Base-by-base conservation (phyloP, 306 rosid species). In the Cucurbita ficifolia region DNA sequence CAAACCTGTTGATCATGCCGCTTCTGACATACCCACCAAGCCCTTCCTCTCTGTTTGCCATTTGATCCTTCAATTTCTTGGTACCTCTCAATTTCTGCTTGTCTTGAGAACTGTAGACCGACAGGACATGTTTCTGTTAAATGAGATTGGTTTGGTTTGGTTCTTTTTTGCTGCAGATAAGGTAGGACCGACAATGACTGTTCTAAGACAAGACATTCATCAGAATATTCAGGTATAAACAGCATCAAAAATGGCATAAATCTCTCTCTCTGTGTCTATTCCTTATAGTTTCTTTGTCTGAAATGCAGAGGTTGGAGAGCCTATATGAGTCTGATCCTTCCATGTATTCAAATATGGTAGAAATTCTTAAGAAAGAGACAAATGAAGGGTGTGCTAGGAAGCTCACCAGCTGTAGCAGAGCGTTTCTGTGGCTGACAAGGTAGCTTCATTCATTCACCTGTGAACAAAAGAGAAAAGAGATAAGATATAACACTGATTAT, bases 181-280 rank as follows among this genome's bases (percentile, higher is more conserved):
- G 88, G 87, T 94, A 68, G 99, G 97, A 8, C 99, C 99, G 52
- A 87, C 91, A 7, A 94, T 94, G 99, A 83, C 88, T 73, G 99
- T 94, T 82, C 56, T 94, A 68, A 85, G 97, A 77, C 89, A 94
- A 72, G 97, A 94, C 74, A 76, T 94, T 78, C 74, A 86, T 77
- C 92, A 89, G 56, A 94, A 94, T 79, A 89, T 94, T 76, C 85
- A 80, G 97, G 97, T 94, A 67, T 17, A 29, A 48, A 50, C 56
- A 69, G 39, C 35, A 19, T 5, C 7, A 18, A 3, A n/a, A 39
- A 18, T 63, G 33, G 33, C 16, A 39, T 3, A 62, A 11, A 38
- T 8, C 8, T 62, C 8, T 29, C 40, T 38, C 2, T 63, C 46
- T 35, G 0, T 36, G 21, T 8, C 14, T 17, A 5, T 38, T 39